Base-by-base conservation (phyloP, 1,284 basidiomycete species). In the Apiotrichum porosum region DNA sequence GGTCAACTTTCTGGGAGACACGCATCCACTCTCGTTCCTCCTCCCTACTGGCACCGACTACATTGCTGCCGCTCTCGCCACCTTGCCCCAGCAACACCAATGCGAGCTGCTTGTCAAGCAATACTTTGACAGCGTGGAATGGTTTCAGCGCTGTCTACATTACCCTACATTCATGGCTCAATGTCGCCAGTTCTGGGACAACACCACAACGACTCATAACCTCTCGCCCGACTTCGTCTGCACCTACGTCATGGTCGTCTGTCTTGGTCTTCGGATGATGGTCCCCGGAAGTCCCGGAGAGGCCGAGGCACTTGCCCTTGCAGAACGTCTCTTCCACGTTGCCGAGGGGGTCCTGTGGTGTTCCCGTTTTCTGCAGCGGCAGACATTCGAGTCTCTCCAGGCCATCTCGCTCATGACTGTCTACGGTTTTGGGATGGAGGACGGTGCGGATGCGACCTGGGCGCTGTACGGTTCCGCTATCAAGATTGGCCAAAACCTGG, bases 401-500 rank as follows among this genome's bases (percentile, higher is more conserved):
- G 55, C 55, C 24, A 57, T 57, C 17, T 43, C 45, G 3, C 48
- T 57, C 12, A 53, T 57, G 48, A 48, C 51, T 1, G 33, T 52
- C 6, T 57, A 57, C 19, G 55, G 55, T 1, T 57, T 40, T 14
- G 55, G 45, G 2, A 34, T 48, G 30, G 51, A 53, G 30, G 51
- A 51, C 30, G 47, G 51, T 1, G 47, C 51, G 1, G 55, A 57
- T 22, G 45, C 48, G 10, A 52, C 45, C 6, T 57, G 55, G 55
- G 48, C 55, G 1, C 43, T 57, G 15, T 42, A 31, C 23, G 56
- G 56, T 10, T 24, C 51, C 1, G 58, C 58, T 9, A 47, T 61
- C 47, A 61, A 61, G 48, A 54, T 61, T 19, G 58, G 49, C 0
- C 58, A 61, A 36, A 61, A 56, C 35, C 48, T 61, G 12, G 58